Evolutionary conservation across 352 stramenopile genomes (phyloP).

Genomic region (Phytophthora europaea): DNA sequence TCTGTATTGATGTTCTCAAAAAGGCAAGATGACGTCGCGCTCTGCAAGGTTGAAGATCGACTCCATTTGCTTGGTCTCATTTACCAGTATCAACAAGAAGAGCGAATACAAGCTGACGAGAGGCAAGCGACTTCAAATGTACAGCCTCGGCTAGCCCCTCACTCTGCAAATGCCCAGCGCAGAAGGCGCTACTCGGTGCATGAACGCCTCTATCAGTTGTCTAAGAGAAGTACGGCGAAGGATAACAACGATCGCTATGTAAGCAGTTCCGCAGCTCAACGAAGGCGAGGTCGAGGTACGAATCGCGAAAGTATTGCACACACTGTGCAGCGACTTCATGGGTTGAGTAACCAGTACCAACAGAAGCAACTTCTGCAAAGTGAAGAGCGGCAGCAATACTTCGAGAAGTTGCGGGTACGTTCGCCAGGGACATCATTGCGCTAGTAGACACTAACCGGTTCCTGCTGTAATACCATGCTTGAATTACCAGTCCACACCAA

Average conservation of each 20-base stretch:
- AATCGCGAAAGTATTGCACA: background rate
- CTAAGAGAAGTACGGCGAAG: conserved; percentile 22
- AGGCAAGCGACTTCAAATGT: conserved; percentile 15
- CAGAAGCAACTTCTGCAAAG: conserved; percentile 48
- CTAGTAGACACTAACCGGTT: background rate
- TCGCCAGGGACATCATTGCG: background rate
- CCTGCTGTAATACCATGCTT: no score
- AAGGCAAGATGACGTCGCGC: conserved; percentile 60
- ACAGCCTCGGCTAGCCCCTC: conserved; percentile 56
- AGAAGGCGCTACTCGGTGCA: conserved; percentile 37
- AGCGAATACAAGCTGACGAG: conserved; percentile 40
- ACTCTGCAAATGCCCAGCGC: conserved; percentile 59
- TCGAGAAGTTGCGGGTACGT: conserved; percentile 50
- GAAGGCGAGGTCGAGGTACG: conserved; percentile 16
- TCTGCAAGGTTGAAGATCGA: conserved; percentile 76
- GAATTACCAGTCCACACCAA: conserved; percentile 45
- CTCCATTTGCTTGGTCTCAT: conserved; percentile 76
- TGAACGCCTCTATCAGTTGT: conserved; percentile 65
- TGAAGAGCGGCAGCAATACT: conserved; percentile 41
- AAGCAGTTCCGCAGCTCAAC: background rate
- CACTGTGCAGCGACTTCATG: conserved; percentile 47
- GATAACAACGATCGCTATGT: conserved; percentile 11
- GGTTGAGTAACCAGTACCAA: conserved; percentile 52
- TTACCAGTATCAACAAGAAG: conserved; percentile 77
- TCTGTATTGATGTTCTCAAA: conserved; percentile 47